These are phyloP conservation scores for Acanthamoeba lenticulata DNA, from an alignment of 208 protist species.

Conservation along the genomic window DNA sequence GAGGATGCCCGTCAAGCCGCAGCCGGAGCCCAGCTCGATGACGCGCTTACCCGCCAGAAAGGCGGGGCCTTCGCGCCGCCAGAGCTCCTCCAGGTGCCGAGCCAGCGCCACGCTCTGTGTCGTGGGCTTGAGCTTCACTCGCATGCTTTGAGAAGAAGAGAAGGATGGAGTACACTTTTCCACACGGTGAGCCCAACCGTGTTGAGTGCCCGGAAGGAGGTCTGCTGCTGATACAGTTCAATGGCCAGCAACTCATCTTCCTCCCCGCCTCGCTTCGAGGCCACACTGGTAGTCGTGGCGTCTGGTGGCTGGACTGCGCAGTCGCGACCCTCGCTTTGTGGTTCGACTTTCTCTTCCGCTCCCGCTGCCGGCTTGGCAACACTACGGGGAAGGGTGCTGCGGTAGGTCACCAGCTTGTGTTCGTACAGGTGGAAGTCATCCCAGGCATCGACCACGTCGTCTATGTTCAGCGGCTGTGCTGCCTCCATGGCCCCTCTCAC, in stretches of 20 bases:
- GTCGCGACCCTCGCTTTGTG: background rate
- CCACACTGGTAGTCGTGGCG: background rate
- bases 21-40: slow-evolving; percentile 34
- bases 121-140: background rate
- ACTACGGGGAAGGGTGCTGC: background rate
- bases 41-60: background rate
- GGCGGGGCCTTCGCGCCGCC: background rate
- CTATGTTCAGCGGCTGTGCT: too few species aligned
- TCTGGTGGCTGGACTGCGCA: background rate
- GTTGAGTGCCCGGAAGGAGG: slow-evolving; percentile 33
- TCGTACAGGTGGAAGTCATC: slow-evolving; percentile 3
- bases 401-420: background rate
- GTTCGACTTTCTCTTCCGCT: too few species aligned
- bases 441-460: background rate
- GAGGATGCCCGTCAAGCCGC: slow-evolving; percentile 30
- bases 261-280: background rate
- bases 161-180: background rate
- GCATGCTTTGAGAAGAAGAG: background rate
- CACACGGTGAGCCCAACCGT: slow-evolving; percentile 12
- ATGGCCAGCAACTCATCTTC: background rate
- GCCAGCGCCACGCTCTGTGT: slow-evolving; percentile 22
- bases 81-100: background rate
- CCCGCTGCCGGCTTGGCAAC: too few species aligned
- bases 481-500: too few species aligned
- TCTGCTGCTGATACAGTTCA: slow-evolving; percentile 2